Evolutionary conservation across 1,139 yeast genomes (phyloP), one percentile per base, ranked within the genome.

Genomic region (Magnusiomyces sp.): DNA sequence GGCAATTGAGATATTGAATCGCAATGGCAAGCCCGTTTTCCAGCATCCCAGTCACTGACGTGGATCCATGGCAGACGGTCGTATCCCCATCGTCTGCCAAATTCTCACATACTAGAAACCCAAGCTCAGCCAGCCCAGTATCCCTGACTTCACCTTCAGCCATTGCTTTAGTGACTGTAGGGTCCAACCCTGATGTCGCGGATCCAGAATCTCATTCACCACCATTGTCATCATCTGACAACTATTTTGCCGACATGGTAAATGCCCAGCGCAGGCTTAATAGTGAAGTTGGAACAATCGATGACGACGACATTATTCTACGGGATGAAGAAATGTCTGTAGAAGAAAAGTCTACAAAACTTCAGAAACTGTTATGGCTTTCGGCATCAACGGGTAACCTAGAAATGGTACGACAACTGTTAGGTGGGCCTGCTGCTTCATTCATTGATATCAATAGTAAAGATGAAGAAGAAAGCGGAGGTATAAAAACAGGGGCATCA

Each of bases 361-460:
- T 66, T 36, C 67, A 64, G 49, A 57, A 58, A 49, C 46, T 62
- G 46, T 56, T 69, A 20, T 55, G 63, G 32, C 59, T 59, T 10
- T 68, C 71, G 3, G 61, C 71, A 2, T 63, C 67, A 52, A 67
- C 65, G 50, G 73, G 73, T 33, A 64, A 64, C 50, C 54, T 56
- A 23, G 62, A 56, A 20, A 50, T 57, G 16, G 61, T 68, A 2
- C 58, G 59, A 19, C 58, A 62, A 39, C 52, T 69, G 10, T 54
- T 70, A 32, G 63, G 61, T 13, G 58, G 58, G 34, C 57, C 55
- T 7, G 59, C 58, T 2, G 37, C 45, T 3, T 52, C 53, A 9
- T 55, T 52, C 36, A 58, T 71, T 5, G 67, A 68, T 44, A 56
- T 70, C 11, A 61, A 71, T 54, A 58, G 57, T 31, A 59, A 59